These are phyloP conservation scores for Kregervanrija fluxuum DNA, from an alignment of 805 yeast genomes.

Conservation along the genomic window DNA sequence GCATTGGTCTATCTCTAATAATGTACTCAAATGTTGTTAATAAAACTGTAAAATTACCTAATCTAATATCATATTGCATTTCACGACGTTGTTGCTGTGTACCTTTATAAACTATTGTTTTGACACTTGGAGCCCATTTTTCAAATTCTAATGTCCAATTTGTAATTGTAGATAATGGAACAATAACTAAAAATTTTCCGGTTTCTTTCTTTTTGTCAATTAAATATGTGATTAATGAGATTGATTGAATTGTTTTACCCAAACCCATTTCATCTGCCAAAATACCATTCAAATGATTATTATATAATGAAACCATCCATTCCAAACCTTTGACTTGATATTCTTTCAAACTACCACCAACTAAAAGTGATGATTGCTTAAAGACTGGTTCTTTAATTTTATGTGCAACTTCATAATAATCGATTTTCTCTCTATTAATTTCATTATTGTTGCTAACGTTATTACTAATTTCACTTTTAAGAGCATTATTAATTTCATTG, in stretches of 20 bases:
- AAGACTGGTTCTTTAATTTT: constrained; percentile 57
- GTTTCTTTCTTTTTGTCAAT: constrained; percentile 57
- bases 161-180: constrained; percentile 76
- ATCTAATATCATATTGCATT: constrained; percentile 54
- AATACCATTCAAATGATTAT: constrained; percentile 56
- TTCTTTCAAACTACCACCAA: constrained; percentile 76
- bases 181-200: constrained; percentile 72
- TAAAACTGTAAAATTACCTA: constrained; percentile 67
- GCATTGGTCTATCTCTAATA: constrained; percentile 65
- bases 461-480: constrained; percentile 23
- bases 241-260: constrained; percentile 70
- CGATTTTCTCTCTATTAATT: constrained; percentile 58
- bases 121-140: constrained; percentile 80
- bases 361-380: constrained; percentile 60
- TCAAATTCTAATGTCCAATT: constrained; percentile 84
- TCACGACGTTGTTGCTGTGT: constrained; percentile 64
- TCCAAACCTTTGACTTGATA: constrained; percentile 62
- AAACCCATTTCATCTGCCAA: constrained; percentile 65
- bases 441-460: constrained; percentile 47
- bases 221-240: constrained; percentile 65
- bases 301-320: constrained; percentile 61
- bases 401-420: constrained; percentile 80
- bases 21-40: constrained; percentile 80
- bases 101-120: constrained; percentile 70
- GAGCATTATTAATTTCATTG: constrained; percentile 10